phyloP scores from a whole-genome alignment of 148 eudicot genomes.

The Cornus controversa region DNA sequence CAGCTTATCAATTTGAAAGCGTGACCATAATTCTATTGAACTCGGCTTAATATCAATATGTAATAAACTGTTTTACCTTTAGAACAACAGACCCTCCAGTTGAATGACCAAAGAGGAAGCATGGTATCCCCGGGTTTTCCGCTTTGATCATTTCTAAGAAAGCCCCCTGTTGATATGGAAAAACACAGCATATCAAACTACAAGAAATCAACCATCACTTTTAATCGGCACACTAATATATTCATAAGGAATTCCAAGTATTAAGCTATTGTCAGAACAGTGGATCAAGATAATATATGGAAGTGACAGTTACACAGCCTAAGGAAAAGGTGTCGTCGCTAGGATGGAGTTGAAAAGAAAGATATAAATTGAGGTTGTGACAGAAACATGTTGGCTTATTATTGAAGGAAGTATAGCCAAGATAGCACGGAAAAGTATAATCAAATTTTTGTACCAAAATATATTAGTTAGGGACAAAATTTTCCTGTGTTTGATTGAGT shows the following conservation, averaged over 20 bases:
- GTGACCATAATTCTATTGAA: neutral
- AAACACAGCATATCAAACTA: constrained; percentile 12
- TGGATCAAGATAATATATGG: neutral
- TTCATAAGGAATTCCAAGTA: constrained; percentile 10
- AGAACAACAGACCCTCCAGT: constrained; percentile 91
- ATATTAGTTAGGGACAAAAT: neutral
- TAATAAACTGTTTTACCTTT: constrained; percentile 43
- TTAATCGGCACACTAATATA: neutral
- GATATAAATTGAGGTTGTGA: neutral
- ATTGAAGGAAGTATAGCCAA: neutral
- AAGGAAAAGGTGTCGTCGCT: neutral
- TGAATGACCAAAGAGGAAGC: constrained; percentile 93
- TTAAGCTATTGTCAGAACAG: constrained; percentile 1
- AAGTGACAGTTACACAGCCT: neutral
- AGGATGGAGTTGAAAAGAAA: neutral
- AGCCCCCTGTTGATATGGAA: constrained; percentile 43
- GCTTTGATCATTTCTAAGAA: constrained; percentile 63
- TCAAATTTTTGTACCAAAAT: neutral
- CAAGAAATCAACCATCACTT: neutral
- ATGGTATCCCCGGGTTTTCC: constrained; percentile 76
- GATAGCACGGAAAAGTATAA: neutral
- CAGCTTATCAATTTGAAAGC: neutral
- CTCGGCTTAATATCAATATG: neutral
- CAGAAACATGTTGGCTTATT: neutral
- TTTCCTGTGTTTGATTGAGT: neutral